Evolutionary conservation across 1,284 basidiomycete species (phyloP).

Genomic region (Hymenochaete sp.): DNA sequence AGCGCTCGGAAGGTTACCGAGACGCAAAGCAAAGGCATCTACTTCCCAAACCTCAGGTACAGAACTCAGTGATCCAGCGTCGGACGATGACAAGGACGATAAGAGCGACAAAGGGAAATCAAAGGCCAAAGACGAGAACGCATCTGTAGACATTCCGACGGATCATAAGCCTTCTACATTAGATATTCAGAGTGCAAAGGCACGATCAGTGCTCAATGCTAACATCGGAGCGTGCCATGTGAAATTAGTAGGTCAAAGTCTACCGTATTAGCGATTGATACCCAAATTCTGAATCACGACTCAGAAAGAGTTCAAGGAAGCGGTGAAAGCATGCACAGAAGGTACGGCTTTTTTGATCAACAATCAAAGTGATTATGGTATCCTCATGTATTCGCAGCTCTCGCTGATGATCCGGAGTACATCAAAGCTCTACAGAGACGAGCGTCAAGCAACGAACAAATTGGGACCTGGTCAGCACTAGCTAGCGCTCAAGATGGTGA

Average conservation of each 20-base stretch:
- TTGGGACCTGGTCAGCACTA: conserved; percentile 78
- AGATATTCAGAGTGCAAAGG: no score
- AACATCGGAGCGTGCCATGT: conserved; percentile 78
- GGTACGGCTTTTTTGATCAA: conserved; percentile 33
- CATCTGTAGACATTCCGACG: conserved; percentile 41
- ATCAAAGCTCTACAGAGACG: conserved; percentile 85
- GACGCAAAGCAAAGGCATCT: conserved; percentile 23
- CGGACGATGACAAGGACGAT: conserved; percentile 9
- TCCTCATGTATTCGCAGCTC: conserved; percentile 44
- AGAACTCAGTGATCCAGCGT: no score
- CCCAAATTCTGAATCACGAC: not conserved
- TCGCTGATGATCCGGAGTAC: conserved; percentile 78
- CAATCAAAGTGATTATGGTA: conserved; percentile 4
- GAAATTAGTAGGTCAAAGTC: conserved; percentile 48
- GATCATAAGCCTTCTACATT: no score
- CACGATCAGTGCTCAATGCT: conserved; percentile 61
- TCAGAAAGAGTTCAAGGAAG: conserved; percentile 68
- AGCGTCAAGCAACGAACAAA: conserved; percentile 72
- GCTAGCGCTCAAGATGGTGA: conserved; percentile 78
- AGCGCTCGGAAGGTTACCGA: conserved; percentile 51
- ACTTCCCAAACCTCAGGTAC: not conserved
- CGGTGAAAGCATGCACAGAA: conserved; percentile 68
- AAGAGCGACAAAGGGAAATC: conserved; percentile 18
- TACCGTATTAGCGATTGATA: not conserved
- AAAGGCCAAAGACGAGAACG: conserved; percentile 24